Conservation (phyloP, 2,329 filamentous ascomycete genomes). For the Lomentospora prolificans region DNA sequence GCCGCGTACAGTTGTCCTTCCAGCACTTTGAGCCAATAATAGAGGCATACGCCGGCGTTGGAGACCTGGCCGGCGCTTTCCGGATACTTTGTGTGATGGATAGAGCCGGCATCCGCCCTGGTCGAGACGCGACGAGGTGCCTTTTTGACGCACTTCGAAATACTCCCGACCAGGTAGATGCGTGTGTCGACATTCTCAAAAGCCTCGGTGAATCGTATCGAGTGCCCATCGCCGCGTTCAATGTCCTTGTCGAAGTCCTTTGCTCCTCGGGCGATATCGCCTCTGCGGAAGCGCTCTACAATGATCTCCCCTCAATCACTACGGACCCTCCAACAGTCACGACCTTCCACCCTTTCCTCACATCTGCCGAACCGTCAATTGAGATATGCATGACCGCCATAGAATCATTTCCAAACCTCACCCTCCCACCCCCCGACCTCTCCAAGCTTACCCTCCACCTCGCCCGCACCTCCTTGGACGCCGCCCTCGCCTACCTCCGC, state of each 20-base stretch:
- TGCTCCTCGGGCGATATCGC: constrained; percentile 10
- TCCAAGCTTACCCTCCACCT: background rate
- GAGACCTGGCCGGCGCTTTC: constrained; percentile 57
- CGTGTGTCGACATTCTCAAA: constrained; percentile 48
- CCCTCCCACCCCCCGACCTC: background rate
- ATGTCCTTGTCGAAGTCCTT: constrained; percentile 24
- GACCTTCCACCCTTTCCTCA: constrained; percentile 9
- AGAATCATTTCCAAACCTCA: constrained; percentile 1
- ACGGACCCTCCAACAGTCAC: constrained; percentile 14
- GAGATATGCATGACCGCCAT: constrained; percentile 5
- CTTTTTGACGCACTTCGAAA: constrained; percentile 48
- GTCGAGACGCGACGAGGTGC: constrained; percentile 50
- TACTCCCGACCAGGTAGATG: constrained; percentile 32
- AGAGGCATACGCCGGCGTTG: constrained; percentile 52
- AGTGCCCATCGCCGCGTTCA: constrained; percentile 26
- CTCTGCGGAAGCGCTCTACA: constrained; percentile 12
- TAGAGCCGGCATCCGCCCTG: constrained; percentile 47
- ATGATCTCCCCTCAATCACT: constrained; percentile 11
- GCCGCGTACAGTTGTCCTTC: constrained; percentile 45
- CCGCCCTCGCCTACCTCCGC: constrained; percentile 3
- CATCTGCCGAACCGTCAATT: constrained; percentile 10
- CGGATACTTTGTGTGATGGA: constrained; percentile 66
- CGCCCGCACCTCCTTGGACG: constrained; percentile 2
- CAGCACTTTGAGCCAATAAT: constrained; percentile 76
- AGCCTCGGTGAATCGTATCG: constrained; percentile 30